Base-by-base conservation (phyloP, 2,329 filamentous ascomycete species). In the Alternaria gansuensis region DNA sequence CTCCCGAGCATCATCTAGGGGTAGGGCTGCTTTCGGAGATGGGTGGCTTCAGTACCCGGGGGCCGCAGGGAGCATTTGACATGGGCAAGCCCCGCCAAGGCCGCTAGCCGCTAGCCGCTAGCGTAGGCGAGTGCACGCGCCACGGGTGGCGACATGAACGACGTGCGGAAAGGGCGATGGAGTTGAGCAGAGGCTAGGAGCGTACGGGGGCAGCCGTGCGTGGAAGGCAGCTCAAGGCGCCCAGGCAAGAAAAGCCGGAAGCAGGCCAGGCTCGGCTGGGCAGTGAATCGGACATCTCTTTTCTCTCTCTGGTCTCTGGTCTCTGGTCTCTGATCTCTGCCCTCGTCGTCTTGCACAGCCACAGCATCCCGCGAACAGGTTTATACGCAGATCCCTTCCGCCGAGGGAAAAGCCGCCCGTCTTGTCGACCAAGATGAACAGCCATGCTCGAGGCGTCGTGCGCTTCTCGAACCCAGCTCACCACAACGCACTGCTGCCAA, bases 381-480 rank as follows among this genome's bases (percentile, higher is more conserved):
- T 45, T 36, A 24, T 3, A 34, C 50, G 63, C 57, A 51, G 54
- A 65, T 65, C 60, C 10, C 43, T 65, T 55, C 63, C 59, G 23
- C 37, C 5, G 28, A 29, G 11, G 50, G 57, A 26, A 31, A 37
- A 54, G 54, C 34, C 57, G 39, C 26, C 60, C 49, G 53, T 36
- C 39, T 45, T 48, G 8, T 55, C 33, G 34, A 43, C 33, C 31
- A 59, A 50, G 63, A 74, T 73, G 71, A 66, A 57, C 65, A 60
- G 67, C 52, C 62, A 65, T 40, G 41, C 59, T 51, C 65, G 65
- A 56, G 65, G 70, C 23, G n/a, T 24, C 23, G 71, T 76, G 60
- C 72, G 71, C 67, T 75, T 73, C 64, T 58, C 56, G 34, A 64
- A 50, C 54, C 60, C 62, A 48, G 56, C 52, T 37, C 67, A 66